Evolutionary conservation across 192 early-diverging fungal genomes (phyloP), one percentile per base, ranked within the genome.

Genomic region (Coemansia pectinata): DNA sequence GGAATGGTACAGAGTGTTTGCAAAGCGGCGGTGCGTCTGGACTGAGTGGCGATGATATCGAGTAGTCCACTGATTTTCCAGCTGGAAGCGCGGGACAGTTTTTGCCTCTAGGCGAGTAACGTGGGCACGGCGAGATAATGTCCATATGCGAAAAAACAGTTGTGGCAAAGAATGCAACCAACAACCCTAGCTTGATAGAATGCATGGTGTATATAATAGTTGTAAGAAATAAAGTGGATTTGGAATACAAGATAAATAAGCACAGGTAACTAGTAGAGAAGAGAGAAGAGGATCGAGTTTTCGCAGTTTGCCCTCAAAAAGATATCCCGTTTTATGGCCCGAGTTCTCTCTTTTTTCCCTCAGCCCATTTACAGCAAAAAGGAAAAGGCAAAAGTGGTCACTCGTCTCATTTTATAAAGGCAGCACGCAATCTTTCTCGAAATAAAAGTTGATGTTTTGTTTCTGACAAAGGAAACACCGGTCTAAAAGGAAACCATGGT

Each of bases 121-220:
- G 83, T 2, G 70, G 69, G 55, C 86, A 85, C 4, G 83, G 86
- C 23, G 63, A 55, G 5, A 41, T 52, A 6, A 85, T 70, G 4
- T 59, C 63, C 52, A 81, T 74, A 62, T 87, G 86, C 0, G 80
- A 79, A 21, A 5, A 5, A 4, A 40, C 59, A 5, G 15, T 25
- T 4, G 59, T 21, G 4, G 38, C n/a, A 3, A 61, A 12, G 3
- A 36, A 9, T 23, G 21, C 36, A 39, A 23, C 59, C 21, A 61
- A 8, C 34, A 61, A 23, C 4, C 59, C 59, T 40, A 21, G 59
- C 21, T 5, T 10, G 31, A 10, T 9, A 9, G 9, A 19, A 25
- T 25, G 21, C 59, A 61, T 61, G 6, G 25, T 9, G 27, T 27
- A 27, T 61, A 59, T 19, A 36, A 60, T 21, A 21, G 21, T 21